phyloP scores from a whole-genome alignment of 2,329 filamentous ascomycete species.

The Myriosclerotinia curreyana region DNA sequence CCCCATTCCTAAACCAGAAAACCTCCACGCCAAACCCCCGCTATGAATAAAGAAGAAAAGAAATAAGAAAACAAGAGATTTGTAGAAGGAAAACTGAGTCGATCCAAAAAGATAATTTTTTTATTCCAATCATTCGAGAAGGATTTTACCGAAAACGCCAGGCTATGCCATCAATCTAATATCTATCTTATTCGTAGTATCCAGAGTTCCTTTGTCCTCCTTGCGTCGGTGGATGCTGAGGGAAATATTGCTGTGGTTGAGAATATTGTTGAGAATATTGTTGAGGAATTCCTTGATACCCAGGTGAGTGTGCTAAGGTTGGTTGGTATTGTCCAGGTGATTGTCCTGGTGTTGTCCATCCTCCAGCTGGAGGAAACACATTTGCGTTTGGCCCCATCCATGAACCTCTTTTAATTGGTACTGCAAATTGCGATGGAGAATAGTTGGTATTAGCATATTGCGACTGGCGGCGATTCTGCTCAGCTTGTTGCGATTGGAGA shows the following conservation, averaged over 20 bases:
- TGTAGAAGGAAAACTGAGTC: not conserved
- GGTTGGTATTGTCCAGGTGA: not conserved
- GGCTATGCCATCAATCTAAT: constrained; percentile 4
- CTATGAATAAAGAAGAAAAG: not conserved
- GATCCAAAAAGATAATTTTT: not conserved
- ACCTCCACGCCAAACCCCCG: constrained; percentile 3
- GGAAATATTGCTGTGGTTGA: constrained; percentile 27
- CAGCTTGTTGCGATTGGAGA: constrained; percentile 15
- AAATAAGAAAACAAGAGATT: constrained; percentile 4
- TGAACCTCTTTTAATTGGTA: constrained; percentile 36
- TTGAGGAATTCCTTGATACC: constrained; percentile 24
- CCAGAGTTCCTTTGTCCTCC: constrained; percentile 26
- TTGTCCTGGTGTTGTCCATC: constrained; percentile 36
- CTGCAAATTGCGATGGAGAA: constrained; percentile 30
- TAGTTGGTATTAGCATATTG: constrained; percentile 33
- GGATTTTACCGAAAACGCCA: constrained; percentile 1
- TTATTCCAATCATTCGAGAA: not conserved
- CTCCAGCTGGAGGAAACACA: constrained; percentile 40
- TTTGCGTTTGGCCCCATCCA: constrained; percentile 38
- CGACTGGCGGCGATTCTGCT: constrained; percentile 28
- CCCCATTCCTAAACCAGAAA: not conserved
- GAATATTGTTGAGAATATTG: constrained; percentile 26
- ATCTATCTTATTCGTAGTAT: constrained; percentile 25
- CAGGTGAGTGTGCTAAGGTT: constrained; percentile 11
- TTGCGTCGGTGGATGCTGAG: constrained; percentile 26